Evolutionary conservation across 108 stramenopile genomes (phyloP), one percentile per base, ranked within the genome.

Genomic region (Stephanodiscus triporus): DNA sequence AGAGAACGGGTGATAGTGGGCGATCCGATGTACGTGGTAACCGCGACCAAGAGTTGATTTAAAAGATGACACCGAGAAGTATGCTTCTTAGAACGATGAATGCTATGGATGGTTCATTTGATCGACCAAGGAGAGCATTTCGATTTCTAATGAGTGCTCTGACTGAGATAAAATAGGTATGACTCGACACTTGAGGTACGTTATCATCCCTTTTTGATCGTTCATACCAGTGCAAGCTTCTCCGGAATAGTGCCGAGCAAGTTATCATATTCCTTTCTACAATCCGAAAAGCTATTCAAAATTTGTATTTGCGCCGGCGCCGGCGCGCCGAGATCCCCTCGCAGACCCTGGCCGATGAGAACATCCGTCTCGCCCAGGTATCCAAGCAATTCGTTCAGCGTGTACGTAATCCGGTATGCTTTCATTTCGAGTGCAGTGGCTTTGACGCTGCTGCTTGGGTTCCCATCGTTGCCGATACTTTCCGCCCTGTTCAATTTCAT

Each of bases 1-100:
- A 82, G 84, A 53, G 81, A 83, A 23, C 24, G 76, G 27, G 64
- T 73, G 16, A 88, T 95, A 42, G 74, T 84, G 26, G 91, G 91
- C 6, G 93, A 95, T 87, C 93, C 93, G 14, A 16, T 95, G 60
- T 95, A 92, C 62, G 93, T 89, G 20, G 91, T 91, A 9, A 76
- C 88, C 36, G 93, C 88, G 19, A 81, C 65, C 5, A 92, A 89
- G 63, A 43, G 62, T 14, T 73, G 68, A 75, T 14, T 37, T 4
- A 5, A 13, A 24, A 13, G 22, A 59, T 58, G 36, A 34, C 32
- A 5, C 32, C 32, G 32, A 34, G 32, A n/a, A n/a, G 36, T 36
- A 6, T 36, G 36, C 36, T 4, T 6, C 36, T 36, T 4, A 36
- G 36, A 36, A 36, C 36, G 6, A 4, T 36, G 36, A 40, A 40